Conservation (phyloP, 78 protist genomes). For the Dictyostelium purpureum region DNA sequence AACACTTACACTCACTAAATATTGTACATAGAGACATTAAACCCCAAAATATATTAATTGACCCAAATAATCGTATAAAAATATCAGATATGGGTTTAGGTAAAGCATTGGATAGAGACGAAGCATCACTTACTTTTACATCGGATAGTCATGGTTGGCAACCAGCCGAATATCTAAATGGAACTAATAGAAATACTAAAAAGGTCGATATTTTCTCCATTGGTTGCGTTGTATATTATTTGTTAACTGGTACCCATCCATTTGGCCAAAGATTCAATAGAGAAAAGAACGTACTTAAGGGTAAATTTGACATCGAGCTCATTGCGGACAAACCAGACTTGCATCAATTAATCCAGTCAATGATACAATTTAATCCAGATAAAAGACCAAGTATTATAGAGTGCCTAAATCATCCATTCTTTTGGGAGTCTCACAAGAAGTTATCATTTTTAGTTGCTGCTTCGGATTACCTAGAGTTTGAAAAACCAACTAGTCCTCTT, state of each 20-base stretch:
- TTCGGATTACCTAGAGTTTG: constrained; percentile 81
- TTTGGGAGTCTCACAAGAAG: constrained; percentile 77
- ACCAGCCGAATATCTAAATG: constrained; percentile 88
- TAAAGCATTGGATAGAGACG: constrained; percentile 62
- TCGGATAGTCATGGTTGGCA: constrained; percentile 91
- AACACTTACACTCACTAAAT: constrained; percentile 83
- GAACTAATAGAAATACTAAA: constrained; percentile 65
- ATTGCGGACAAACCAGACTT: constrained; percentile 34
- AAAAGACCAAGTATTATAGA: constrained; percentile 38
- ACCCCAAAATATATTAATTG: constrained; percentile 35
- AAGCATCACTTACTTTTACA: constrained; percentile 62
- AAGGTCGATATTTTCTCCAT: constrained; percentile 88
- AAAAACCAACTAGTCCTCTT: constrained; percentile 29
- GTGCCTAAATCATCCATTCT: constrained; percentile 82
- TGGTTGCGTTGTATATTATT: constrained; percentile 87
- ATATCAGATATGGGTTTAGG: constrained; percentile 85
- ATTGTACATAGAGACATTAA: constrained; percentile 86
- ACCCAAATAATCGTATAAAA: constrained; percentile 13
- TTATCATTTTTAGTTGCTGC: constrained; percentile 80
- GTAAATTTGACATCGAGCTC: constrained; percentile 22
- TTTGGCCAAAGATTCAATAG: constrained; percentile 84
- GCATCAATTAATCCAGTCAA: not conserved
- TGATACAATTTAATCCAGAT: constrained; percentile 40
- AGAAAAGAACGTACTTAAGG: constrained; percentile 82
- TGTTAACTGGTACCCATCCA: constrained; percentile 88